A percentile compares a stretch with the other conserved stretches of the same genome.
Conservation (phyloP, 2,329 filamentous ascomycete species). For the Tolypocladium cylindrosporum region DNA sequence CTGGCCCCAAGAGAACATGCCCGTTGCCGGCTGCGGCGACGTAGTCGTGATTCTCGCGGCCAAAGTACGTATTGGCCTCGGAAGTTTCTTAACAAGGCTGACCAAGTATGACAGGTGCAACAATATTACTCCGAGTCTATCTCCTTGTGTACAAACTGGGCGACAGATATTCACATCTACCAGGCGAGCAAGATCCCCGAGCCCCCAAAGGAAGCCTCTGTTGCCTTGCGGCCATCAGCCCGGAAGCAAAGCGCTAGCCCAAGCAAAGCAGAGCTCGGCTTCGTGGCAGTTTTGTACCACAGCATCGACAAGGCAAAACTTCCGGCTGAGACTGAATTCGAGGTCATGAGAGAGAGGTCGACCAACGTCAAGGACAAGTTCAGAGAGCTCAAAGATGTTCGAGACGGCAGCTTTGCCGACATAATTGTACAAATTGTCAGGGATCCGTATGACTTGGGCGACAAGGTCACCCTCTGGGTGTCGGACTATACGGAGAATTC, state of each 20-base stretch:
- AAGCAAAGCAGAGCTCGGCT: constrained; percentile 23
- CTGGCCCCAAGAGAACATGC: constrained; percentile 37
- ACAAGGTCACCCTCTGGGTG: constrained; percentile 56
- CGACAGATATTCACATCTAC: constrained; percentile 37
- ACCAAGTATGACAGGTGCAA: constrained; percentile 27
- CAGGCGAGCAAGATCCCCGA: constrained; percentile 16
- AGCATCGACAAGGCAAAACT: constrained; percentile 31
- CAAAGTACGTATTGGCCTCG: constrained; percentile 31
- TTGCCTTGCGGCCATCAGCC: constrained; percentile 13
- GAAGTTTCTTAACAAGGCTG: not conserved
- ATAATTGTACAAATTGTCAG: constrained; percentile 61
- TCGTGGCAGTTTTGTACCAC: constrained; percentile 39
- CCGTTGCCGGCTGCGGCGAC: constrained; percentile 30
- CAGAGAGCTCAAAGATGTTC: constrained; percentile 53
- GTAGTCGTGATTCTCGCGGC: constrained; percentile 36
- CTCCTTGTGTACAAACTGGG: constrained; percentile 33
- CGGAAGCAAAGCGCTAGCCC: constrained; percentile 11
- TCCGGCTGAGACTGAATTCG: constrained; percentile 33
- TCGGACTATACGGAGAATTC: constrained; percentile 74
- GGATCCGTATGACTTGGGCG: constrained; percentile 30
- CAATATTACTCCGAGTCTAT: constrained; percentile 13
- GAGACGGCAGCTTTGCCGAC: constrained; percentile 50
- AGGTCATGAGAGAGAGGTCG: constrained; percentile 25
- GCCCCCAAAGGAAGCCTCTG: constrained; percentile 25
- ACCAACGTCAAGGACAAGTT: constrained; percentile 45